phyloP scores from a whole-genome alignment of 257 asterid species.

The Solanum sitiens region DNA sequence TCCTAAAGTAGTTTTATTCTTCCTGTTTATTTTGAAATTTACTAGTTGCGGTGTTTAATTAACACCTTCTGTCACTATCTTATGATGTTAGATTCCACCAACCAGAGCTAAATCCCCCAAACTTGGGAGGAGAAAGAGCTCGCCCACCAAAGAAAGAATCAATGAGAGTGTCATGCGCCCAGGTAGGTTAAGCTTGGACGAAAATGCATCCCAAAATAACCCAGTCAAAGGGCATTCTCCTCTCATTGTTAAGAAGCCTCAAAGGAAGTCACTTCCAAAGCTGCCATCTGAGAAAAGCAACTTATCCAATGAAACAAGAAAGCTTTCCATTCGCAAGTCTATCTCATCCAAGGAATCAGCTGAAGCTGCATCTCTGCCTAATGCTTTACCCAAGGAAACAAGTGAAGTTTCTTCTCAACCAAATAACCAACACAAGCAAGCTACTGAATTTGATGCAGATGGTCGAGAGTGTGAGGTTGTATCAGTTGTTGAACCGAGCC shows the following conservation, averaged over 20 bases:
- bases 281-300: slow-evolving; percentile 60
- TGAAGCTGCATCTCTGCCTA: slow-evolving; percentile 13
- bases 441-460: neutral
- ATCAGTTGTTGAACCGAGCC: neutral
- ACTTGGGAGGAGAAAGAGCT: slow-evolving; percentile 58
- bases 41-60: neutral
- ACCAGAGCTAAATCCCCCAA: slow-evolving; percentile 73
- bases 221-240: slow-evolving; percentile 27
- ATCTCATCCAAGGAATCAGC: slow-evolving; percentile 24
- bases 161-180: slow-evolving; percentile 19
- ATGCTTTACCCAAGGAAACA: slow-evolving; percentile 7
- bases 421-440: neutral
- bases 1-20: neutral
- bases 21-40: neutral
- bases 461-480: neutral
- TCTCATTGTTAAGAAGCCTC: slow-evolving; percentile 48
- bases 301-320: slow-evolving; percentile 37
- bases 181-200: slow-evolving; percentile 54
- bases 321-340: slow-evolving; percentile 20
- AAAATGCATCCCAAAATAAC: slow-evolving; percentile 31
- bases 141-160: slow-evolving; percentile 30
- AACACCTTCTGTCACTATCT: neutral
- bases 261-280: slow-evolving; percentile 74
- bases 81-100: slow-evolving; percentile 47
- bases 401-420: slow-evolving; percentile 10